phyloP scores from a whole-genome alignment of 2,329 filamentous ascomycete genomes.

The Conoideocrella luteorostrata region DNA sequence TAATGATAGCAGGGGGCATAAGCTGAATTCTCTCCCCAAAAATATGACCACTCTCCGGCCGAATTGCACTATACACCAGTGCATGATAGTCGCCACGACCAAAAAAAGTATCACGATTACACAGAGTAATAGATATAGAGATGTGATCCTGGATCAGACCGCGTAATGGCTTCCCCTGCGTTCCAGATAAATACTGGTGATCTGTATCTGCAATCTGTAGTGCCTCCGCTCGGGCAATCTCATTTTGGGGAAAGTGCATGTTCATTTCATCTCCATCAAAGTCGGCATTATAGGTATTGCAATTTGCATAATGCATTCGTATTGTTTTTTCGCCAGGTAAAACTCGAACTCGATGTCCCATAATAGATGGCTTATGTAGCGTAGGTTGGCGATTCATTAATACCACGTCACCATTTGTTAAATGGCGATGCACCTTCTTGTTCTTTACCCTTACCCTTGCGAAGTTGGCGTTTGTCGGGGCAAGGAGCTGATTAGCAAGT shows the following conservation, averaged over 20 bases:
- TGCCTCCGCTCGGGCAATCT: conserved; percentile 87
- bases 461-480: conserved; percentile 65
- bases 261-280: conserved; percentile 99
- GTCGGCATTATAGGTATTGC: conserved; percentile 98
- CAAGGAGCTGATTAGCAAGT: conserved; percentile 86
- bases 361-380: conserved; percentile 96
- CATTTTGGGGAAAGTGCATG: conserved; percentile 98
- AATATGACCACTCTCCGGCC: conserved; percentile 87
- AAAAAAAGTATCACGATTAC: conserved; percentile 88
- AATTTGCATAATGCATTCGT: conserved; percentile 99
- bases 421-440: conserved; percentile 94
- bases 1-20: conserved; percentile 73
- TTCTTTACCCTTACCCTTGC: conserved; percentile 71
- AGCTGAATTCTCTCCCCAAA: conserved; percentile 75
- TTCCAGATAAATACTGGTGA: conserved; percentile 92
- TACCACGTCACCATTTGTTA: conserved; percentile 94
- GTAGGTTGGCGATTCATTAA: conserved; percentile 99
- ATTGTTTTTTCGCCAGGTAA: conserved; percentile 93
- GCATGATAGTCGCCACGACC: conserved; percentile 84
- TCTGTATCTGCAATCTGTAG: conserved; percentile 92
- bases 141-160: conserved; percentile 98
- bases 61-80: conserved; percentile 81
- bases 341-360: conserved; percentile 92
- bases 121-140: conserved; percentile 86
- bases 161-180: conserved; percentile 85